These are phyloP conservation scores for Pseudonitzschia multiseries DNA, from an alignment of 108 stramenopile species.

Conservation along the genomic window DNA sequence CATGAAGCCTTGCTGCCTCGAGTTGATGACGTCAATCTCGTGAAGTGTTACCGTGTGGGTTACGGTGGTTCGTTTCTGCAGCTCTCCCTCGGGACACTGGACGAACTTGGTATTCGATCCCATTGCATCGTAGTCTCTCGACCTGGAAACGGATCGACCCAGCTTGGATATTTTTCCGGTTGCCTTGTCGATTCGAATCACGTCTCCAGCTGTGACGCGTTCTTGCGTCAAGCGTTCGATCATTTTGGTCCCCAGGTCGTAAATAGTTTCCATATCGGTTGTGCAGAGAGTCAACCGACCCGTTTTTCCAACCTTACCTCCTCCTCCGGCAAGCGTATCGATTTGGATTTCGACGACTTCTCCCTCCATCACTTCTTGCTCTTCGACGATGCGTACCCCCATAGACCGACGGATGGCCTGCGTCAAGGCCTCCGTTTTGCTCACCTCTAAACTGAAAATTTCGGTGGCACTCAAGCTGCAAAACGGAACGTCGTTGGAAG, in stretches of 20 bases:
- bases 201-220: constrained; percentile 97
- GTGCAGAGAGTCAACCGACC: constrained; percentile 97
- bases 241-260: constrained; percentile 99
- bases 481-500: constrained; percentile 74
- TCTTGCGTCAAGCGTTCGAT: constrained; percentile 97
- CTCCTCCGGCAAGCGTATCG: constrained; percentile 47
- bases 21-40: constrained; percentile 99
- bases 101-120: constrained; percentile 97
- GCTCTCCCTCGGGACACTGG: constrained; percentile 97
- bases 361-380: constrained; percentile 99
- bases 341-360: constrained; percentile 99
- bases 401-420: constrained; percentile 95
- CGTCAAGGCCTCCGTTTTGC: constrained; percentile 99
- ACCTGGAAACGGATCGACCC: constrained; percentile 92
- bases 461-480: constrained; percentile 95
- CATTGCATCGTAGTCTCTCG: constrained; percentile 98
- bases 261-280: constrained; percentile 99
- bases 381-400: constrained; percentile 96
- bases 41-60: constrained; percentile 95
- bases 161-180: constrained; percentile 95
- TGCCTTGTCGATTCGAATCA: constrained; percentile 99
- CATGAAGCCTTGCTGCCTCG: constrained; percentile 97
- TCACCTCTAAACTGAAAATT: constrained; percentile 97
- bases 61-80: constrained; percentile 97
- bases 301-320: constrained; percentile 79